Conservation (phyloP, 306 rosid species). For the Vigna trinervia region DNA sequence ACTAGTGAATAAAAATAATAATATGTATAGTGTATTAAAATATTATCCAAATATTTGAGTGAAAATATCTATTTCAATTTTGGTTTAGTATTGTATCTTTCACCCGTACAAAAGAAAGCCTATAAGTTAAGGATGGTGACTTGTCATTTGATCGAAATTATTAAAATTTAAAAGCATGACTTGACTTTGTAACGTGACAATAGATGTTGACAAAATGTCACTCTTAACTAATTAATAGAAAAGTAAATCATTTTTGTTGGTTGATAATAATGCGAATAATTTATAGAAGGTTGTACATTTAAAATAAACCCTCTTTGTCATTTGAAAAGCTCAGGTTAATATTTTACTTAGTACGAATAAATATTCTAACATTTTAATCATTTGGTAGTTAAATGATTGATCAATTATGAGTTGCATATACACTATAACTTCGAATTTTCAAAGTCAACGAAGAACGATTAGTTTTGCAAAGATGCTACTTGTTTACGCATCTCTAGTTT, state of each 20-base stretch:
- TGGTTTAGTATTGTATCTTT: too few species aligned
- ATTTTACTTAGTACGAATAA: conserved; percentile 8
- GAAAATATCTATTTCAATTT: too few species aligned
- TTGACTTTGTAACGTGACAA: neutral
- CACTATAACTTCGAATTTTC: neutral
- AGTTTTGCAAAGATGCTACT: neutral
- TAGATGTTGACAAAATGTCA: conserved; percentile 1
- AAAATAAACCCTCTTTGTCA: neutral
- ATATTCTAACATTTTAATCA: neutral
- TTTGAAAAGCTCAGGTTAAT: conserved; percentile 1
- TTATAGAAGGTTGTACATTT: neutral
- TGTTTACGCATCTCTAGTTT: too few species aligned
- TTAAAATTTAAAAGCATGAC: neutral
- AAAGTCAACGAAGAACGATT: neutral
- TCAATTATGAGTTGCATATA: too few species aligned
- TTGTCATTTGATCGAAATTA: neutral
- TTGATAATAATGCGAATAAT: neutral
- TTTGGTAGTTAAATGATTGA: neutral
- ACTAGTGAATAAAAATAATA: too few species aligned
- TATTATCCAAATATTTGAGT: too few species aligned
- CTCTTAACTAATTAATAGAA: neutral
- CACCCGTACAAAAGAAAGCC: neutral
- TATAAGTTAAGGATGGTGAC: neutral
- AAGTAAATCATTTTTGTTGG: neutral
- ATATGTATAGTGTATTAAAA: too few species aligned